Percentiles rank a stretch among this genome's conserved stretches.
These are phyloP conservation scores for Chlamydomonas schloesseri DNA, from an alignment of 139 green algal genomes.

Conservation along the genomic window DNA sequence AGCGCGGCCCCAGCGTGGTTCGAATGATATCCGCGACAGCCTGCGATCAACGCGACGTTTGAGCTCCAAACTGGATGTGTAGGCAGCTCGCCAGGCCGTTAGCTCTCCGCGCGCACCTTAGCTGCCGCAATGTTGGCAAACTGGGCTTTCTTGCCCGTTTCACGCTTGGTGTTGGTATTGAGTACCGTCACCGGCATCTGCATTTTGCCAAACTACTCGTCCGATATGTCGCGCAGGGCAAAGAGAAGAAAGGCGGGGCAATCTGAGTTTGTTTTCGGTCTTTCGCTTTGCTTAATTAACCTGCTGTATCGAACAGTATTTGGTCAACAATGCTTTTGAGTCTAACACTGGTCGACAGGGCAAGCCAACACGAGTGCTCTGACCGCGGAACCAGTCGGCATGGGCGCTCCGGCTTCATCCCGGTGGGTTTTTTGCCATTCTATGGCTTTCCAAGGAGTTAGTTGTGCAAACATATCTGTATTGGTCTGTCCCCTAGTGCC, in stretches of 20 bases:
- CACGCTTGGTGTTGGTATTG: conserved; percentile 89
- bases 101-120: conserved; percentile 77
- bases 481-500: no score
- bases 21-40: conserved; percentile 97
- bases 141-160: conserved; percentile 96
- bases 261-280: no score
- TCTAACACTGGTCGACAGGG: background rate
- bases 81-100: background rate
- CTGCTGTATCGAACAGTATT: background rate
- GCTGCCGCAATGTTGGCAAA: conserved; percentile 95
- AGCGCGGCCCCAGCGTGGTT: conserved; percentile 95
- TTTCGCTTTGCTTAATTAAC: no score
- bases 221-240: no score
- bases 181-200: conserved; percentile 72
- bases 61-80: background rate
- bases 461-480: no score
- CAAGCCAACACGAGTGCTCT: no score
- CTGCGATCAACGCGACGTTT: conserved; percentile 57
- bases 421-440: no score
- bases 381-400: no score
- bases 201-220: conserved; percentile 39
- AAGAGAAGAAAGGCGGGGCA: no score
- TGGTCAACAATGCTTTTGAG: background rate
- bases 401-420: no score
- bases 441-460: no score